Conservation (phyloP, 495 filamentous ascomycete genomes). For the Cudoniella acicularis region DNA sequence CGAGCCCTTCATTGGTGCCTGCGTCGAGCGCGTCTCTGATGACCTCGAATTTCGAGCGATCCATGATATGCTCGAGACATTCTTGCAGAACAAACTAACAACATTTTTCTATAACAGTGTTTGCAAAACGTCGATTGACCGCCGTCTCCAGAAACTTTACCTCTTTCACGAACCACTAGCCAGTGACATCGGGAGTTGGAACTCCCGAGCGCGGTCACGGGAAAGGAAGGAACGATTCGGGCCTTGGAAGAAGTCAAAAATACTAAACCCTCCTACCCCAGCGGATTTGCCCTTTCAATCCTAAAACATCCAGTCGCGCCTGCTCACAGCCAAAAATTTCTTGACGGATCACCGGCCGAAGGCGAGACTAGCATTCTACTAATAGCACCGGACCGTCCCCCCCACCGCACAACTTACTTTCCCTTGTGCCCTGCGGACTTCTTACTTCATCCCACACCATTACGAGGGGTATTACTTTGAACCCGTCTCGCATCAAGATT, state of each 20-base stretch:
- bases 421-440: constrained; percentile 1
- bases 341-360: constrained; percentile 4
- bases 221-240: constrained; percentile 7
- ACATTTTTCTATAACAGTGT: too few relatives aligned
- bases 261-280: neutral
- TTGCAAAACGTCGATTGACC: neutral
- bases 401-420: constrained; percentile 13
- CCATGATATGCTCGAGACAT: too few relatives aligned
- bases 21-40: too few relatives aligned
- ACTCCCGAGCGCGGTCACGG: neutral
- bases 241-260: neutral
- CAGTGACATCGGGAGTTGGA: neutral
- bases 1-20: neutral
- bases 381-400: constrained; percentile 17
- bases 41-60: too few relatives aligned
- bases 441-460: constrained; percentile 5
- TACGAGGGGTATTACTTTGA: neutral
- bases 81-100: too few relatives aligned
- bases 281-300: neutral
- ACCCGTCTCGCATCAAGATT: neutral
- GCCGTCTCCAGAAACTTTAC: too few relatives aligned
- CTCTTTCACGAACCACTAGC: neutral
- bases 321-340: neutral
- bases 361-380: neutral
- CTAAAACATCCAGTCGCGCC: neutral